A percentile compares a stretch with the other conserved stretches of the same genome.
Conservation (phyloP, 2,329 filamentous ascomycete species). For the Furcasterigmium furcatum region DNA sequence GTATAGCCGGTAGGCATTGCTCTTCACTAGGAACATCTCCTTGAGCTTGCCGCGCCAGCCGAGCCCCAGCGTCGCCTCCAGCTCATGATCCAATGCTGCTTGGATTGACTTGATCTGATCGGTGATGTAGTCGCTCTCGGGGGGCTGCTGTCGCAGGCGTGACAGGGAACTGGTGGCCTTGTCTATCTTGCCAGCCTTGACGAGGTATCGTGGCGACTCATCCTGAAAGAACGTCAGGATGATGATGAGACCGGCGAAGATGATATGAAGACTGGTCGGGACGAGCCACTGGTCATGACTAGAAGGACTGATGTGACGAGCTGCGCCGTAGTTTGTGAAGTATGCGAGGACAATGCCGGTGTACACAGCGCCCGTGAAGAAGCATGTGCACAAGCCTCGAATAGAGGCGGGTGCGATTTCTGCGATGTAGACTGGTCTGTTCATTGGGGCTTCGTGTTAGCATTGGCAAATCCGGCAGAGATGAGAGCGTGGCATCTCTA, state of each 20-base stretch:
- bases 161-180: constrained; percentile 53
- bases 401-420: constrained; percentile 62
- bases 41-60: constrained; percentile 61
- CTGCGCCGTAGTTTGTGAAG: constrained; percentile 58
- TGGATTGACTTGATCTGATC: constrained; percentile 63
- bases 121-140: constrained; percentile 57
- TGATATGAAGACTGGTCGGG: constrained; percentile 73
- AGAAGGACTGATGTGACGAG: constrained; percentile 42
- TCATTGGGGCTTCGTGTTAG: no score
- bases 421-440: constrained; percentile 34
- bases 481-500: no score
- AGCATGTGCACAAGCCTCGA: constrained; percentile 61
- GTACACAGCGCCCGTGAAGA: constrained; percentile 44
- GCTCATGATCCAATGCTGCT: constrained; percentile 63
- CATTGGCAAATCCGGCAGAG: no score
- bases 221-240: constrained; percentile 64
- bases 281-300: constrained; percentile 55
- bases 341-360: constrained; percentile 67
- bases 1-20: constrained; percentile 71
- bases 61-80: constrained; percentile 65
- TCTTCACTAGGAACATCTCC: constrained; percentile 64
- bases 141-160: constrained; percentile 54
- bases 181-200: constrained; percentile 60
- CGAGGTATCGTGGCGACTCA: constrained; percentile 68
- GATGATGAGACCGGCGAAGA: constrained; percentile 72